Evolutionary conservation across 805 yeast species (phyloP), one percentile per base, ranked within the genome.

Genomic region (Lipomyces orientalis): DNA sequence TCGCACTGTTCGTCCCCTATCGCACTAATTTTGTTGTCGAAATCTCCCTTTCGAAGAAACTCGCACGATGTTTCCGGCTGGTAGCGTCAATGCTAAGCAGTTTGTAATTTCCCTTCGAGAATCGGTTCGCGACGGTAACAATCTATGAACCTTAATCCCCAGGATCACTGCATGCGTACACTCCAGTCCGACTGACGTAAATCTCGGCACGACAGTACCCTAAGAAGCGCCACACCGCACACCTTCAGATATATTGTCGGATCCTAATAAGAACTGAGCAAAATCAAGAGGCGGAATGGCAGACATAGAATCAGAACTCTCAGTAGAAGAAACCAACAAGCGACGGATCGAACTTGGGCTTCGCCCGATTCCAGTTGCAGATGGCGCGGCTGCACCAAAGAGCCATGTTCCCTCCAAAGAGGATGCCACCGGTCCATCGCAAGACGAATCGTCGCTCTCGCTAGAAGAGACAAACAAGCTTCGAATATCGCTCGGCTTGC

Each of bases 251-350:
- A 43, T 25, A 1, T 43, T 19, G n/a, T n/a, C 43, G 14, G 16
- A 43, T 43, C 9, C n/a, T 19, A 5, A 43, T 6, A n/a, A n/a
- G 49, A 43, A 43, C 22, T 43, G n/a, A 43, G 8, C 49, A 16
- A n/a, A 12, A n/a, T 0, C 49, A 16, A 9, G 22, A n/a, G 22
- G 22, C 49, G 10, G 49, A 19, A 65, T 62, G 65, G 62, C 62
- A 5, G 69, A 66, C 22, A 64, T 54, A 58, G 64, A 61, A n/a
- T 54, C 65, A 12, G 16, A 25, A 6, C 39, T 67, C 12, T 78
- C 81, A 5, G 56, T 88, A 0, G 87, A 84, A 66, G 90, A 87
- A 67, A 88, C 90, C 0, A 87, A 88, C 73, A 79, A 77, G 70
- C 78, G 86, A 7, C 77, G 91, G 31, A 68, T 78, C 6, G 81